Base-by-base conservation (phyloP, 73 alveolate genomes). In the Stentor roeselii region DNA sequence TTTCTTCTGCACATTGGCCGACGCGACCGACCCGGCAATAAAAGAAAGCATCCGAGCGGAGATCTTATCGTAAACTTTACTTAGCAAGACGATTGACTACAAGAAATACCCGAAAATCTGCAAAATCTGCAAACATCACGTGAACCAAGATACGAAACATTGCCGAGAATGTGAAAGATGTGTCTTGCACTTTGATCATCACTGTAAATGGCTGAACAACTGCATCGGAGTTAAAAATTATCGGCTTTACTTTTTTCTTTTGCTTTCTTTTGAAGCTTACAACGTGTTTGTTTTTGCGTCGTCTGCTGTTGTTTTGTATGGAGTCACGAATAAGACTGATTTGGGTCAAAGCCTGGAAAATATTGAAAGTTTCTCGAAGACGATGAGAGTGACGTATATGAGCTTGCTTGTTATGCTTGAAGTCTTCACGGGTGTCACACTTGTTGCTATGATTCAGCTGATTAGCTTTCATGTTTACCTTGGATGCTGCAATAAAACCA, bases 141-240 rank as follows among this genome's bases (percentile, higher is more conserved):
- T 67, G 37, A 21, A 67, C 34, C 27, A 15, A 34, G 80, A 67
- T 67, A 67, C 41, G 27, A 84, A 88, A 60, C 97, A 92, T 76
- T 92, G 97, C 78, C 59, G 84, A 50, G 59, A 61, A 14, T 92
- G 97, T 83, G 85, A 83, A 14, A 34, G 87, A 36, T 92, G 97
- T 60, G 92, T 92, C 30, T 58, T 82, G 37, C 92, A 92, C 2
- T 88, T 87, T 84, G 97, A 92, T 60, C 97, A 92, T 61, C 97
- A 92, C 61, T 92, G 95, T 84, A 84, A 84, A 38, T 92, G 94
- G 93, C 78, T 92, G 15, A 91, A 90, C 58, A 87, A 87, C 60
- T 90, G 95, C 82, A 82, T 91, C 36, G 96, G 96, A n/a, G 94
- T 83, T 41, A 83, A 42, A 50, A 85, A 85, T 59, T 67, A 67